Conservation (phyloP, 768 basidiomycete species). For the Tylopilus felleus region DNA sequence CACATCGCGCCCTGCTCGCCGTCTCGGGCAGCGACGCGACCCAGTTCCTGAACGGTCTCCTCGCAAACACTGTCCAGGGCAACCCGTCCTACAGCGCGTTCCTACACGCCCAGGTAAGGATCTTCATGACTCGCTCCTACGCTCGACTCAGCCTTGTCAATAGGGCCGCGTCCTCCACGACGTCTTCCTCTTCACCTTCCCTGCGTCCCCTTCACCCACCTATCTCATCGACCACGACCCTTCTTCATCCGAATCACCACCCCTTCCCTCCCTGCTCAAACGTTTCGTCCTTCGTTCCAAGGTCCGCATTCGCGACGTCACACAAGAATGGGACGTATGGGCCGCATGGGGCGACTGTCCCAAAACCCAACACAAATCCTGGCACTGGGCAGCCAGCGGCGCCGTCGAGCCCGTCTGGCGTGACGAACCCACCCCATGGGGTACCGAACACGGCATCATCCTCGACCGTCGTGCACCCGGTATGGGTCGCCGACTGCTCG, state of each 20-base stretch:
- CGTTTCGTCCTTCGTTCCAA: slow-evolving; percentile 86
- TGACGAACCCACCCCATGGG: slow-evolving; percentile 48
- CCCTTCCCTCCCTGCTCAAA: slow-evolving; percentile 71
- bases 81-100: slow-evolving; percentile 65
- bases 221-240: slow-evolving; percentile 75
- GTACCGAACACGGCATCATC: slow-evolving; percentile 47
- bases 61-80: slow-evolving; percentile 50
- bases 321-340: slow-evolving; percentile 78
- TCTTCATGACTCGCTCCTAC: slow-evolving; percentile 30
- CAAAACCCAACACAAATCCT: slow-evolving; percentile 41
- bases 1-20: slow-evolving; percentile 65
- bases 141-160: not conserved
- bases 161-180: slow-evolving; percentile 91
- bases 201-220: slow-evolving; percentile 42
- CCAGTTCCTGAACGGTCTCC: slow-evolving; percentile 78
- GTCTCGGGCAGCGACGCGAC: slow-evolving; percentile 78
- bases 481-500: slow-evolving; percentile 74
- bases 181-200: slow-evolving; percentile 73
- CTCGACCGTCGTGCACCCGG: slow-evolving; percentile 67
- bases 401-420: slow-evolving; percentile 77
- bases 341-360: slow-evolving; percentile 64
- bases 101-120: slow-evolving; percentile 76
- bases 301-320: slow-evolving; percentile 77
- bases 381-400: slow-evolving; percentile 65
- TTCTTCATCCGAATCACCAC: slow-evolving; percentile 52